Conservation (phyloP, 345 rosid species). For the Tarenaya hassleriana region DNA sequence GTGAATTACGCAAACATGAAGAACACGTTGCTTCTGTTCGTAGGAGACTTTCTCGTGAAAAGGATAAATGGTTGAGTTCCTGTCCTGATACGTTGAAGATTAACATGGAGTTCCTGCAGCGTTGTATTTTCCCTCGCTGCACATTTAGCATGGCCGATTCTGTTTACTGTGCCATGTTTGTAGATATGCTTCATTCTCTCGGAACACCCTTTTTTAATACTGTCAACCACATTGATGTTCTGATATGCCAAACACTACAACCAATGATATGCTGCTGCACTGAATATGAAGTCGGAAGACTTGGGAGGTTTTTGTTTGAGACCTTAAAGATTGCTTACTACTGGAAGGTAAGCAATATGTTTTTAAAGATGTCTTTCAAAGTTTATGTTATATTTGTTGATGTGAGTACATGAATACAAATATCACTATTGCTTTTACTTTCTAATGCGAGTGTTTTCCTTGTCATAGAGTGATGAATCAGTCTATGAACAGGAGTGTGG, state of each 20-base stretch:
- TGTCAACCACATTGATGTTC: conserved; percentile 95
- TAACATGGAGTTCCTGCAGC: conserved; percentile 99
- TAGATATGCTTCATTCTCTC: conserved; percentile 89
- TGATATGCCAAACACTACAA: conserved; percentile 92
- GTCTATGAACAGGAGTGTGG: conserved; percentile 94
- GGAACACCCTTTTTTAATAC: conserved; percentile 99
- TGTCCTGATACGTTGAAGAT: conserved; percentile 98
- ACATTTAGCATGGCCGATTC: conserved; percentile 99
- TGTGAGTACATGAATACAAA: background rate
- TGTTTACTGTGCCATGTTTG: conserved; percentile 97
- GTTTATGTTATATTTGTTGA: background rate
- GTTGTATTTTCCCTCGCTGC: conserved; percentile 98
- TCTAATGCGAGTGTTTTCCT: conserved; percentile 20
- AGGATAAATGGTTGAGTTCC: conserved; percentile 95
- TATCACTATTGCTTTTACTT: conserved; percentile 6
- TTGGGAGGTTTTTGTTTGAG: conserved; percentile 89
- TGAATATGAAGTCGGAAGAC: conserved; percentile 95
- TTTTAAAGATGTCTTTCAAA: background rate
- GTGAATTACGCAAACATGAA: conserved; percentile 87
- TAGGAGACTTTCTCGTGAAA: conserved; percentile 81
- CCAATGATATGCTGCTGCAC: conserved; percentile 99
- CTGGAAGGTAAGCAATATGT: conserved; percentile 63
- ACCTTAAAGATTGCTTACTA: conserved; percentile 91
- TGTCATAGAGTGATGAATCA: conserved; percentile 77
- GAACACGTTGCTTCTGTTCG: conserved; percentile 91